These are phyloP conservation scores for Phytophthora constricta DNA, from an alignment of 352 stramenopile genomes.

Conservation along the genomic window DNA sequence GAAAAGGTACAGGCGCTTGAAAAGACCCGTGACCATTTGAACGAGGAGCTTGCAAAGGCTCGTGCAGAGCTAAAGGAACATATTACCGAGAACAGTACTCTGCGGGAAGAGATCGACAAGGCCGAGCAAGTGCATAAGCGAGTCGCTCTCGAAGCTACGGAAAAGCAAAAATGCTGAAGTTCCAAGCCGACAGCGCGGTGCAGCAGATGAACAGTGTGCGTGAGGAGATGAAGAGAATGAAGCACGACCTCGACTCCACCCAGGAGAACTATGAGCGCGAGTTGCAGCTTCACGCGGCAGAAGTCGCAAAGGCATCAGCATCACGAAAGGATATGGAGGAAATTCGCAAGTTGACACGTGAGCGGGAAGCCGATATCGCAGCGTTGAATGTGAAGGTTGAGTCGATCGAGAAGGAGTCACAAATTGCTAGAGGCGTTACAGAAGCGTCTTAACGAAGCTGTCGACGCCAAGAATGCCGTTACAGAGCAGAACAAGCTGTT, in stretches of 20 bases:
- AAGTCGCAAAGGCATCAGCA: constrained; percentile 62
- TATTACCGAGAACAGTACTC: constrained; percentile 58
- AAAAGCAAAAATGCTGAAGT: constrained; percentile 56
- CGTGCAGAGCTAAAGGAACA: constrained; percentile 66
- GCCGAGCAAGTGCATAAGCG: constrained; percentile 46
- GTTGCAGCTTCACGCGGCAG: constrained; percentile 74
- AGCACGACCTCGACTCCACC: constrained; percentile 50
- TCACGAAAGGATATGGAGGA: constrained; percentile 64
- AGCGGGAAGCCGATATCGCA: constrained; percentile 43
- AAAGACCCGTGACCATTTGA: constrained; percentile 46
- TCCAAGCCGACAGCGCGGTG: constrained; percentile 48
- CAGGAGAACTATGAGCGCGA: constrained; percentile 88
- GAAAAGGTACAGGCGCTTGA: constrained; percentile 56
- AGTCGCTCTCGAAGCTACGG: constrained; percentile 45
- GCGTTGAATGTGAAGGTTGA: constrained; percentile 51
- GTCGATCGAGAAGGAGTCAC: constrained; percentile 44
- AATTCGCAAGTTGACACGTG: constrained; percentile 44
- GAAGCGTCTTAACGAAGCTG: constrained; percentile 56
- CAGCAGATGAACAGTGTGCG: constrained; percentile 55
- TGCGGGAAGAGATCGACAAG: constrained; percentile 73
- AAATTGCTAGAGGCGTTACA: constrained; percentile 49
- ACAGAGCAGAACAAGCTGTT: constrained; percentile 77
- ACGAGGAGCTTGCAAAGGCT: constrained; percentile 52
- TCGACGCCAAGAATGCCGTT: constrained; percentile 56
- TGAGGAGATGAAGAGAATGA: constrained; percentile 54